Base-by-base conservation (phyloP, 495 filamentous ascomycete genomes). In the Penicillium nucicola region DNA sequence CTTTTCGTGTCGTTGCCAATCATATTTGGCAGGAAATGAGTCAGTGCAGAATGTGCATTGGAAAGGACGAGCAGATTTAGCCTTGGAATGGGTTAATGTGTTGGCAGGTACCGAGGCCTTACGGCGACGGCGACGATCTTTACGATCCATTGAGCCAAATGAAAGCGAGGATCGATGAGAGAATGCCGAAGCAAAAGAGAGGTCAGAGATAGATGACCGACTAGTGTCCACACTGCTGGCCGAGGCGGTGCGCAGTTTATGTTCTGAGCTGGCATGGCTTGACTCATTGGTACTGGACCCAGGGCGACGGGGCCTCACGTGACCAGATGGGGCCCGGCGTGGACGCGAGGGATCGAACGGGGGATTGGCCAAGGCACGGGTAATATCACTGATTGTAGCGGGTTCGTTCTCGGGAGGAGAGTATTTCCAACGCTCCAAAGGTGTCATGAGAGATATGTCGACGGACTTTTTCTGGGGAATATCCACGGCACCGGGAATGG, bases 31-130 rank as follows among this genome's bases (percentile, higher is more conserved):
- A 51, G 86, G 83, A 68, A 93, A 95, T 0, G 84, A 86, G 52
- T 92, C 88, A 9, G 87, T 89, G 63, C 89, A 95, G 74, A 95
- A 95, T n/a, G 89, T 95, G 64, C 89, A 95, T 68, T 92, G 87
- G 65, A 84, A 95, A 13, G 86, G 72, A 48, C 74, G 72, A 53
- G 63, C 54, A 17, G 65, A 59, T 40, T 66, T 65, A 34, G 64
- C 62, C 55, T 75, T 75, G 19, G 73, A 71, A 38, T 70, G 70
- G 42, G 67, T 63, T 35, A 69, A 69, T 15, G 52, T 67, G 58
- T 67, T 79, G 56, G 73, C 68, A 25, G 75, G 65, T n/a, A 68
- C 58, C 18, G 74, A 71, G 12, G 72, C 62, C 46, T 81, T 79
- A 43, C 88, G 81, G 34, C 88, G 83, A 31, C 89, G 83, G 52